A percentile compares a stretch with the other conserved stretches of the same genome.
Evolutionary conservation across 164 flowering plant genomes (phyloP).

Genomic region (Chimonanthus salicifolius): DNA sequence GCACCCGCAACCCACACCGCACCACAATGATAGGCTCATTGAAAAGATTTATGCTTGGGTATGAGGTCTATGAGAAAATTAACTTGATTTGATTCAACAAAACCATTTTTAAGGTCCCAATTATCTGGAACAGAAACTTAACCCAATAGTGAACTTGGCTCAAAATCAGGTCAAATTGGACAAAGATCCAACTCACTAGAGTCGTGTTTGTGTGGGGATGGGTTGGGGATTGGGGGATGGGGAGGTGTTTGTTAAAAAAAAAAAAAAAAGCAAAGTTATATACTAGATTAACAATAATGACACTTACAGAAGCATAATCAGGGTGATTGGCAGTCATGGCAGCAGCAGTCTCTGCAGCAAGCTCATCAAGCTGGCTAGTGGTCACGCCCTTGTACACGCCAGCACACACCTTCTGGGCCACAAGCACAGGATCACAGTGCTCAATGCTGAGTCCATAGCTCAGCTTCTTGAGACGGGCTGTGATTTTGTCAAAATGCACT

Average conservation of each 20-base stretch:
- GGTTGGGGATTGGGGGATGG: no score
- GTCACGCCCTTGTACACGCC: constrained; percentile 98
- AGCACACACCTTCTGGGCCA: constrained; percentile 94
- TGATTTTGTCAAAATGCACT: constrained; percentile 96
- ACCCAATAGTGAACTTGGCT: no score
- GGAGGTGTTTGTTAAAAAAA: neutral
- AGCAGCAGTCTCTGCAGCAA: constrained; percentile 98
- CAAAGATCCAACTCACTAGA: no score
- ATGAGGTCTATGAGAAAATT: no score
- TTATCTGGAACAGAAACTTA: no score
- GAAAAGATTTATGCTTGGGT: no score
- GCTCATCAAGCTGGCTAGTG: constrained; percentile 93
- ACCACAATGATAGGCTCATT: no score
- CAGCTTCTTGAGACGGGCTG: constrained; percentile 91
- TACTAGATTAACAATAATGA: neutral
- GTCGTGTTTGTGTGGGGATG: no score
- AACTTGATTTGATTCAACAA: no score
- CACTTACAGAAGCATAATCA: constrained; percentile 86
- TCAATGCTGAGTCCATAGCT: constrained; percentile 90
- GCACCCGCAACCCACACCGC: no score
- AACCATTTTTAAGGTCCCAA: no score
- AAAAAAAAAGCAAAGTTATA: neutral
- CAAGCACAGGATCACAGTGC: constrained; percentile 94
- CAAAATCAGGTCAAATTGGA: no score
- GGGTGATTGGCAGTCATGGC: constrained; percentile 97